Conservation (phyloP, 2,329 filamentous ascomycete genomes). For the Phaeomoniella chlamydospora region DNA sequence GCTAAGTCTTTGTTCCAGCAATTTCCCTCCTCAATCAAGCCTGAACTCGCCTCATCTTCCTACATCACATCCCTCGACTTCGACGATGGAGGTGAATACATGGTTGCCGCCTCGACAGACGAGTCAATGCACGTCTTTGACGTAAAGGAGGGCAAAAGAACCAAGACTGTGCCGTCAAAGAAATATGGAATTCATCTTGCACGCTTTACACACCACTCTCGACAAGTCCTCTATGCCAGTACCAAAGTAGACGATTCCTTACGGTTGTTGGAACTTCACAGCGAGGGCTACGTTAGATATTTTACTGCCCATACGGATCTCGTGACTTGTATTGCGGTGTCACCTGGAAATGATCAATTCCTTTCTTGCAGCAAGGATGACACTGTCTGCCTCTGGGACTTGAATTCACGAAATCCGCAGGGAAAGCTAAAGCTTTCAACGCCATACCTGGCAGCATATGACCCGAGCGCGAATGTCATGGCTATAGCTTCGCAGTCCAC, state of each 20-base stretch:
- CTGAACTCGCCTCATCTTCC: constrained; percentile 24
- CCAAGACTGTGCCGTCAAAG: constrained; percentile 82
- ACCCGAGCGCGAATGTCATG: constrained; percentile 83
- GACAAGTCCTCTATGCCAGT: constrained; percentile 86
- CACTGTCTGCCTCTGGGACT: constrained; percentile 82
- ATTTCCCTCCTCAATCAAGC: constrained; percentile 30
- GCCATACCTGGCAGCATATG: constrained; percentile 75
- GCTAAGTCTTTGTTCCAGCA: constrained; percentile 29
- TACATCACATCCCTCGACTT: constrained; percentile 86
- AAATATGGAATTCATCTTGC: constrained; percentile 95
- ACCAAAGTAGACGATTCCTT: constrained; percentile 84
- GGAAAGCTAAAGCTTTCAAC: constrained; percentile 68
- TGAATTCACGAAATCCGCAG: constrained; percentile 63
- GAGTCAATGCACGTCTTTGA: constrained; percentile 95
- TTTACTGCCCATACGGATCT: constrained; percentile 78
- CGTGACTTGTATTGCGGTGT: constrained; percentile 72
- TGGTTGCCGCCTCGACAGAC: constrained; percentile 84
- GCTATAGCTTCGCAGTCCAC: constrained; percentile 73
- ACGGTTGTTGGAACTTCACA: constrained; percentile 75
- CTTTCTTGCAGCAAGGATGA: constrained; percentile 84
- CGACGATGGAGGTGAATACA: constrained; percentile 83
- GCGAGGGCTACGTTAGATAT: constrained; percentile 93
- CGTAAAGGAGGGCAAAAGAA: constrained; percentile 74
- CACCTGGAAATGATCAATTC: constrained; percentile 79
- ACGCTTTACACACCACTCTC: constrained; percentile 82